Conservation (phyloP, 352 stramenopile genomes). For the Phytophthora litchii region DNA sequence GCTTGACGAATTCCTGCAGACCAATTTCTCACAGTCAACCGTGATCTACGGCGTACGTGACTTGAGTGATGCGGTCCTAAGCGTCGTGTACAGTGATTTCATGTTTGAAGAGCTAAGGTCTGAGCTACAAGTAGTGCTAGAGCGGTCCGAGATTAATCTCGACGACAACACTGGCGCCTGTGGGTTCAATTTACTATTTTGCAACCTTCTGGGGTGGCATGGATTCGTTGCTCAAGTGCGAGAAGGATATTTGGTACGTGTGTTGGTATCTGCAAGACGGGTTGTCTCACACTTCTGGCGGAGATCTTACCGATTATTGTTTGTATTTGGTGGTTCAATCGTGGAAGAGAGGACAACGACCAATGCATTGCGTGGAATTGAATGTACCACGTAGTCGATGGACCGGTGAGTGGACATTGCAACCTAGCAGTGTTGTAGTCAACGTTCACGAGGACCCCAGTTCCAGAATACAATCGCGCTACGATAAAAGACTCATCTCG, state of each 20-base stretch:
- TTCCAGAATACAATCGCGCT: no score
- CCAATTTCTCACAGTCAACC: neutral
- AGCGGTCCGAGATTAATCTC: neutral
- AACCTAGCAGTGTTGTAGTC: no score
- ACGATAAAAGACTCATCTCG: no score
- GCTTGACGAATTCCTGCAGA: slow-evolving; percentile 7
- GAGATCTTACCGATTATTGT: no score
- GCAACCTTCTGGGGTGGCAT: slow-evolving; percentile 1
- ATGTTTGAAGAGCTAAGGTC: slow-evolving; percentile 4
- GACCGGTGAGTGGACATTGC: neutral
- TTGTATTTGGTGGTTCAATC: no score
- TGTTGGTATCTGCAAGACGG: no score
- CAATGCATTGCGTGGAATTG: neutral
- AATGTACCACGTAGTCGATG: neutral
- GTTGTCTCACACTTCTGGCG: no score
- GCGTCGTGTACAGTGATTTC: slow-evolving; percentile 5
- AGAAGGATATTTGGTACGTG: slow-evolving; percentile 15
- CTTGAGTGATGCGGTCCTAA: slow-evolving; percentile 10
- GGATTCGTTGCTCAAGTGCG: slow-evolving; percentile 20
- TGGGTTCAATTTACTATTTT: no score
- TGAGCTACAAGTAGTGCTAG: neutral
- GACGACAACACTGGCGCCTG: no score
- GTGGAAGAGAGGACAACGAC: no score
- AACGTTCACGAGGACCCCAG: no score
- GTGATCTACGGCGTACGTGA: neutral